phyloP scores from a whole-genome alignment of 148 eudicot species.

The Rhododendron ferrugineum region DNA sequence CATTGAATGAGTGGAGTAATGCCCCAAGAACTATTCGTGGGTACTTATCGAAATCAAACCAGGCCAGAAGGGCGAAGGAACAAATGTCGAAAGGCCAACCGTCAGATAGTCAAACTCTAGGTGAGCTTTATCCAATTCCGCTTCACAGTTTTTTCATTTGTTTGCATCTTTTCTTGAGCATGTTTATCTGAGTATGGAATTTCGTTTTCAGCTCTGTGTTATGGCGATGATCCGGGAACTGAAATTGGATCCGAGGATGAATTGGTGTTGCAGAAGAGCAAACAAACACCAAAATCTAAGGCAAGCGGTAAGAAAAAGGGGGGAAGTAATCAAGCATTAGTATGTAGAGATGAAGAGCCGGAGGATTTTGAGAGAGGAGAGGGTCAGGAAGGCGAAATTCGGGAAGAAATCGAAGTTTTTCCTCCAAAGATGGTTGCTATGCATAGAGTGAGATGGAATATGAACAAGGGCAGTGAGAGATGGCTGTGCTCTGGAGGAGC shows the following conservation, averaged over 20 bases:
- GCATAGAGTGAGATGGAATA: slow-evolving; percentile 87
- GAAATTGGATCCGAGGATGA: slow-evolving; percentile 24
- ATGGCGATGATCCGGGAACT: slow-evolving; percentile 32
- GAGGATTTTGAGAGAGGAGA: slow-evolving; percentile 2
- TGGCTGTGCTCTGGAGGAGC: slow-evolving; percentile 96
- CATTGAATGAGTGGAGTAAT: slow-evolving; percentile 47
- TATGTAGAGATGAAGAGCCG: slow-evolving; percentile 21
- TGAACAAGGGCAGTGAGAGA: slow-evolving; percentile 80
- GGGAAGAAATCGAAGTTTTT: slow-evolving; percentile 29
- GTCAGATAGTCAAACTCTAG: slow-evolving; percentile 31
- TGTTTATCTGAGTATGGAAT: not conserved
- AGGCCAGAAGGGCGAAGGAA: slow-evolving; percentile 39
- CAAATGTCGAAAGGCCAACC: slow-evolving; percentile 30
- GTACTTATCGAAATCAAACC: slow-evolving; percentile 34
- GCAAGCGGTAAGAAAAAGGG: slow-evolving; percentile 16
- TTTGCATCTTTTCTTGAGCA: not conserved
- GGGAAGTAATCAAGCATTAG: slow-evolving; percentile 19
- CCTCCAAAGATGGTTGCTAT: slow-evolving; percentile 68
- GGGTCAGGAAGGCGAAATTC: slow-evolving; percentile 8
- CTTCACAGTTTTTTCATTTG: not conserved
- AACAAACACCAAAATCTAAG: slow-evolving; percentile 22
- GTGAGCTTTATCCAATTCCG: slow-evolving; percentile 18
- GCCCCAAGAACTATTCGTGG: slow-evolving; percentile 51
- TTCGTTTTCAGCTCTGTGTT: slow-evolving; percentile 42
- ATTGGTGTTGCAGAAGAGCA: slow-evolving; percentile 9